Percentiles rank a stretch among this genome's conserved stretches.
Evolutionary conservation across 1,284 basidiomycete genomes (phyloP).

Genomic region (Cronartium quercuum): DNA sequence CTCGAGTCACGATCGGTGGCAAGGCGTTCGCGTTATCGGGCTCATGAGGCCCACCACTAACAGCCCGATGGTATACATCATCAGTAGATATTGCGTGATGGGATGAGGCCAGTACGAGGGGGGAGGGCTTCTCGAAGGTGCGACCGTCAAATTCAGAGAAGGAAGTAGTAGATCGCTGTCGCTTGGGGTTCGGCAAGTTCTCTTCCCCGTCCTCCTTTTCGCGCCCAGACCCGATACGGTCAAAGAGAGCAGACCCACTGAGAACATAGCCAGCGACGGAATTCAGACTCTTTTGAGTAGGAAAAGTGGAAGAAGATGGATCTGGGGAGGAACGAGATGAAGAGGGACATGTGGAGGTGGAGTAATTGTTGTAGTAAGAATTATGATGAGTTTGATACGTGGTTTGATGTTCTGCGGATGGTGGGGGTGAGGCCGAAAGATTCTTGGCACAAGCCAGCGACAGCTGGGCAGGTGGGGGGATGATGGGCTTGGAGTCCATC

Average conservation of each 20-base stretch:
- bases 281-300: not conserved
- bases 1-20: constrained; percentile 33
- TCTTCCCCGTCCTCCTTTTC: not conserved
- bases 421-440: not conserved
- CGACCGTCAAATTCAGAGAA: not conserved
- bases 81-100: not conserved
- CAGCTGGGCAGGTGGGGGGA: not conserved
- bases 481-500: not conserved
- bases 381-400: not conserved
- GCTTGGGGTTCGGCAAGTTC: not conserved
- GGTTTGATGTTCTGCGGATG: not conserved
- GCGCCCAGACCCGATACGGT: not conserved
- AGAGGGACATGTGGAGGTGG: not conserved
- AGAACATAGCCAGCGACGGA: not conserved
- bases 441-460: too few relatives aligned
- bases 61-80: not conserved
- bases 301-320: not conserved
- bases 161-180: not conserved
- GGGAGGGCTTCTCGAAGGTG: not conserved
- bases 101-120: not conserved
- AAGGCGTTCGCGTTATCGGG: constrained; percentile 12
- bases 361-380: not conserved
- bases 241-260: not conserved
- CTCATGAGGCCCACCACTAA: not conserved
- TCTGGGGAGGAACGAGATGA: not conserved